phyloP scores from a whole-genome alignment of 2,329 filamentous ascomycete species.

The Pseudogymnoascus sp. region DNA sequence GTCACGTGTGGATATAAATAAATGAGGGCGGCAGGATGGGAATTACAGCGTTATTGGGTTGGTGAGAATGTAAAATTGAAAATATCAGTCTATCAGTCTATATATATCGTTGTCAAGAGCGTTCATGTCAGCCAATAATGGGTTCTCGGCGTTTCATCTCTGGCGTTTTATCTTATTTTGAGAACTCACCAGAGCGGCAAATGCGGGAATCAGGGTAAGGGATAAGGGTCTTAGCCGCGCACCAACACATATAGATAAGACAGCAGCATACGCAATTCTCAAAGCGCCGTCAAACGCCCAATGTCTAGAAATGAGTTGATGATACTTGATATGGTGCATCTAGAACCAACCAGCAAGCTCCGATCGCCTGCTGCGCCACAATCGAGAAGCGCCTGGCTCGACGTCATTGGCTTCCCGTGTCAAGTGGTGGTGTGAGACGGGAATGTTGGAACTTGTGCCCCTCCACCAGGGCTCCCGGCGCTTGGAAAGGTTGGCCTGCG shows the following conservation, averaged over 20 bases:
- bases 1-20: constrained; percentile 5
- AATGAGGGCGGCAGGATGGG: neutral
- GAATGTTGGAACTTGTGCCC: neutral
- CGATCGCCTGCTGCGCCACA: constrained; percentile 9
- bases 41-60: neutral
- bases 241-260: neutral
- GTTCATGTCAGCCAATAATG: neutral
- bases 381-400: neutral
- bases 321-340: neutral
- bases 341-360: neutral
- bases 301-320: neutral
- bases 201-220: neutral
- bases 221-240: constrained; percentile 5
- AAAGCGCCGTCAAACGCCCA: neutral
- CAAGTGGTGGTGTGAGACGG: constrained; percentile 3
- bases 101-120: neutral
- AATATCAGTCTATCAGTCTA: neutral
- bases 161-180: neutral
- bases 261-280: neutral
- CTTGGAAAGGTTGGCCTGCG: neutral
- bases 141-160: neutral
- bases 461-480: neutral
- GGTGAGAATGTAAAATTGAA: neutral
- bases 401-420: constrained; percentile 5
- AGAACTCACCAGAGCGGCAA: neutral